Evolutionary conservation across 1,284 basidiomycete species (phyloP), one percentile per base, ranked within the genome.

Genomic region (Stereum hirsutum): DNA sequence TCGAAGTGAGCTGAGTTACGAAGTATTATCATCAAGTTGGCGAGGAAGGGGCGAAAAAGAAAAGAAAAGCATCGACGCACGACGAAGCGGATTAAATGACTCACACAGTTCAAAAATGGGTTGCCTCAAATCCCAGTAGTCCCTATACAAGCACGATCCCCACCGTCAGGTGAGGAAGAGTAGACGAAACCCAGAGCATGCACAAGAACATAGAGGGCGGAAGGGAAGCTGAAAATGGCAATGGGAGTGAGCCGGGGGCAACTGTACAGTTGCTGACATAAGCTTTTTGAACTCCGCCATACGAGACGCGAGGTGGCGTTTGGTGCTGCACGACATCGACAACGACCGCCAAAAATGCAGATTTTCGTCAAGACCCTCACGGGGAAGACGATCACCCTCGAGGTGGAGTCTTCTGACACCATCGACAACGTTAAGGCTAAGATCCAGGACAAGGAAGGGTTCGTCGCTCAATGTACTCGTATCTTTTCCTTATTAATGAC

Each of bases 381-480:
- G 75, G 94, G 95, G 65, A 98, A 97, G 77, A 96, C 92, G 54
- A 95, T 96, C 75, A 95, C 92, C 59, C 87, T 95, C 63, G 92
- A 96, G 77, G 92, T 95, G 53, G 91, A 95, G 70, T 92, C 90
- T 51, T 91, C 87, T 49, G 91, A 95, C 74, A 94, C 93, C 52
- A 94, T 96, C 69, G 92, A 97, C 76, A 95, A 95, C 78, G 91
- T 94, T 71, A 93, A 94, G 75, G 78, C 87, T 63, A 94, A 94
- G 70, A 94, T 94, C 60, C 86, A 89, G 69, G 87, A 91, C 69
- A 91, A 91, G 75, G 89, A 91, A 65, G 89, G 89, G 84, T 85
- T 54, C 49, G 77, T 51, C 5, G 38, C 42, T n/a, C n/a, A n/a
- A n/a, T 26, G 21, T 6, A 23, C 26, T 36, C n/a, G 35, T 26